These are phyloP conservation scores for Phytophthora syringae DNA, from an alignment of 352 stramenopile species.

Conservation along the genomic window DNA sequence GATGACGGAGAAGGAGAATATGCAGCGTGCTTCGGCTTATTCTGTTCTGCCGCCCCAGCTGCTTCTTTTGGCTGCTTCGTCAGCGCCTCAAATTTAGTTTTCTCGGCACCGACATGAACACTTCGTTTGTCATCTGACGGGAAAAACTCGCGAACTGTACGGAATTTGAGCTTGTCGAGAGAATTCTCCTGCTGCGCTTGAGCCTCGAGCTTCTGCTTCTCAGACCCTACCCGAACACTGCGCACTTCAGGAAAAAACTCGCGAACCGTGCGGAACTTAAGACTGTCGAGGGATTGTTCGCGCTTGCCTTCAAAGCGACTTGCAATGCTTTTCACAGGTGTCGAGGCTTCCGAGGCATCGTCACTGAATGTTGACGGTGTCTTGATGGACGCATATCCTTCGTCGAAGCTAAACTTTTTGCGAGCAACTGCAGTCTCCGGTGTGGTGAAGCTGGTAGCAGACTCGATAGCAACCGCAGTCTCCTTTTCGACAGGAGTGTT, in stretches of 20 bases:
- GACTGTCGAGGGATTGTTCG: conserved; percentile 61
- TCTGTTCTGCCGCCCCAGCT: conserved; percentile 20
- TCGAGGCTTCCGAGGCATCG: conserved; percentile 19
- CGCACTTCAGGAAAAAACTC: conserved; percentile 57
- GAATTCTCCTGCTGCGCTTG: conserved; percentile 57
- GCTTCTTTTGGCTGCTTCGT: conserved; percentile 35
- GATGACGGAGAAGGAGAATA: not conserved
- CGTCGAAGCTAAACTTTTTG: conserved; percentile 31
- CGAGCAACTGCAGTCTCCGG: conserved; percentile 13
- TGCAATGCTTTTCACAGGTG: conserved; percentile 65
- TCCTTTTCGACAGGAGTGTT: not conserved
- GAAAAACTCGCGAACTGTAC: conserved; percentile 66
- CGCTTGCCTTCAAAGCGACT: conserved; percentile 72
- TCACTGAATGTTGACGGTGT: conserved; percentile 25
- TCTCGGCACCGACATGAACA: conserved; percentile 42
- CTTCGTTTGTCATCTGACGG: conserved; percentile 41
- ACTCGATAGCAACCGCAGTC: not conserved
- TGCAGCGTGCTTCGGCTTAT: conserved; percentile 25
- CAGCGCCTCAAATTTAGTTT: conserved; percentile 47
- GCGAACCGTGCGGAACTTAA: conserved; percentile 67
- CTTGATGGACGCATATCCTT: conserved; percentile 8
- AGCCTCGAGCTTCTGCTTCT: conserved; percentile 49
- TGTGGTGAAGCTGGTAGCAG: conserved; percentile 12
- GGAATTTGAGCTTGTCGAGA: conserved; percentile 61
- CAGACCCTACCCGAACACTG: conserved; percentile 40